A percentile compares a stretch with the other conserved stretches of the same genome.
These are phyloP conservation scores for Rhizomucor miehei DNA, from an alignment of 371 early-diverging fungal species.

Conservation along the genomic window DNA sequence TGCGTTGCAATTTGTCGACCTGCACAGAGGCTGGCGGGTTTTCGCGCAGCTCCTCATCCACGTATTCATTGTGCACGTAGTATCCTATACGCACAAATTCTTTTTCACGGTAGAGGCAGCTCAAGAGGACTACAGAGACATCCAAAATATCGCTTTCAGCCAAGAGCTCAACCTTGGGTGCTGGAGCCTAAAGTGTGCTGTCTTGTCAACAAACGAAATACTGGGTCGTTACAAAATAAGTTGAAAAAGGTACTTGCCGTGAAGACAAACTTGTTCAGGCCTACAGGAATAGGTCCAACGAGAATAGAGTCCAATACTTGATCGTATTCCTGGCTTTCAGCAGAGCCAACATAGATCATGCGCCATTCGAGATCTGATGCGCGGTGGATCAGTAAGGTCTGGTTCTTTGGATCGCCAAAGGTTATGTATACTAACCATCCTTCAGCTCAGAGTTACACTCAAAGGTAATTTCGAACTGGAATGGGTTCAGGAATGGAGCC, in stretches of 20 bases:
- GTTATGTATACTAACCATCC: slow-evolving; percentile 68
- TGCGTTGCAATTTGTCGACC: slow-evolving; percentile 74
- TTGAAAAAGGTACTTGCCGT: slow-evolving; percentile 50
- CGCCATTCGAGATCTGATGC: slow-evolving; percentile 92
- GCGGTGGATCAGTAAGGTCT: background rate
- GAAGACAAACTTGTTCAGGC: slow-evolving; percentile 91
- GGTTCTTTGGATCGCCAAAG: no score
- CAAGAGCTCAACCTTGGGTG: slow-evolving; percentile 69
- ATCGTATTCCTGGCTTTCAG: slow-evolving; percentile 80
- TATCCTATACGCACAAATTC: slow-evolving; percentile 97
- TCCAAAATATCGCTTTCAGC: slow-evolving; percentile 82
- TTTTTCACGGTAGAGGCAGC: slow-evolving; percentile 82
- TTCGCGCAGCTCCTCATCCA: slow-evolving; percentile 50
- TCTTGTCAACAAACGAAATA: background rate
- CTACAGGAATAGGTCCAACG: slow-evolving; percentile 97
- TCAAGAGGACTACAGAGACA: slow-evolving; percentile 87
- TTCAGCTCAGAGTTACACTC: slow-evolving; percentile 87
- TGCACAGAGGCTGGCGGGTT: slow-evolving; percentile 49
- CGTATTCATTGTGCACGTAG: slow-evolving; percentile 93
- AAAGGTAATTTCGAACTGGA: slow-evolving; percentile 95
- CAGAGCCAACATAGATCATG: slow-evolving; percentile 92
- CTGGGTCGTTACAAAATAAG: no score
- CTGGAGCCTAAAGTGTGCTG: slow-evolving; percentile 49
- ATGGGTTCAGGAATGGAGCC: slow-evolving; percentile 72
- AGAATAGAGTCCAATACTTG: slow-evolving; percentile 93